phyloP scores from a whole-genome alignment of 805 yeast species.

The Candida qinlingensis region DNA sequence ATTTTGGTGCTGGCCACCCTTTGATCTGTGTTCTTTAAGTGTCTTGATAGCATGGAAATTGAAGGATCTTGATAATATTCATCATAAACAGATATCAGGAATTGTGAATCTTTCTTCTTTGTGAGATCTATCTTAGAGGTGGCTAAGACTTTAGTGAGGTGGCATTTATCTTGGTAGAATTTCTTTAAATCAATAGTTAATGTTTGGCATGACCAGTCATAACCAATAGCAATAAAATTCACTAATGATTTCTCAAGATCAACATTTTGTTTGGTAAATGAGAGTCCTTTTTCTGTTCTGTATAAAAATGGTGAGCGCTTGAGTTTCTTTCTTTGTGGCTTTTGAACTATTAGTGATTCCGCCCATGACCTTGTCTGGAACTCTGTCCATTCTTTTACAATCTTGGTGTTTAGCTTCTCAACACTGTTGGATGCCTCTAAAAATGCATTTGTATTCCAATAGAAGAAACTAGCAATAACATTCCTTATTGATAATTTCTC shows the following conservation, averaged over 20 bases:
- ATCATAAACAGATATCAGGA: constrained; percentile 23
- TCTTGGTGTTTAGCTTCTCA: constrained; percentile 11
- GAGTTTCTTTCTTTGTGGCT: constrained; percentile 4
- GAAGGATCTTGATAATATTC: constrained; percentile 20
- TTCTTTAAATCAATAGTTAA: constrained; percentile 17
- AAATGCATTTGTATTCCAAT: constrained; percentile 10
- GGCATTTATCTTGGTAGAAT: constrained; percentile 13
- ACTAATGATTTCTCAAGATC: constrained; percentile 14
- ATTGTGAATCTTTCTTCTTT: constrained; percentile 1
- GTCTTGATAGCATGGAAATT: constrained; percentile 16
- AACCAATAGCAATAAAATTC: constrained; percentile 20
- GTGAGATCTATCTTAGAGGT: neutral
- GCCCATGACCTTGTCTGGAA: constrained; percentile 8
- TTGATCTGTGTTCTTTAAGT: constrained; percentile 7
- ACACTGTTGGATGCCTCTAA: constrained; percentile 2
- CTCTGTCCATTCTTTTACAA: constrained; percentile 20
- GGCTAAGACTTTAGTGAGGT: constrained; percentile 1
- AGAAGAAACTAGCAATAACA: constrained; percentile 20
- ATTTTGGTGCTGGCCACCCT: constrained; percentile 9
- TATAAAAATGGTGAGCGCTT: constrained; percentile 16
- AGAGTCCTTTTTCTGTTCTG: constrained; percentile 14
- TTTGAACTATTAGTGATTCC: neutral
- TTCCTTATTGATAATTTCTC: constrained; percentile 19
- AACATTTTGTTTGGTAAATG: constrained; percentile 17
- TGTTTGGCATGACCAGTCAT: constrained; percentile 25